Percentiles rank a stretch among this genome's conserved stretches.
Conservation (phyloP, 116 monocot species). For the Posidonia oceanica region DNA sequence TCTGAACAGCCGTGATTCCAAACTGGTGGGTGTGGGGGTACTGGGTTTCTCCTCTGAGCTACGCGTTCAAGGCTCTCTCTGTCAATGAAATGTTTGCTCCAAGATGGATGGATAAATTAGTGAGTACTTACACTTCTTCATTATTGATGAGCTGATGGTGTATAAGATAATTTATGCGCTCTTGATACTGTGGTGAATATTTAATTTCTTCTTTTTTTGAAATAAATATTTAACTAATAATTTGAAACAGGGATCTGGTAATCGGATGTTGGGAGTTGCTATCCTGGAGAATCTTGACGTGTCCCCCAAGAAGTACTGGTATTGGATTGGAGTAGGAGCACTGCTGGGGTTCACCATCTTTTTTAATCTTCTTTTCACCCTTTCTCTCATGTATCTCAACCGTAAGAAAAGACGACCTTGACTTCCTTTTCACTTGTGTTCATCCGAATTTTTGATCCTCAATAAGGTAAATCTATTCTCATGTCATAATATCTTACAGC, state of each 20-base stretch:
- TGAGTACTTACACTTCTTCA: conserved; percentile 11
- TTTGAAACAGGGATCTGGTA: conserved; percentile 24
- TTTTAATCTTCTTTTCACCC: conserved; percentile 70
- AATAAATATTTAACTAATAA: background rate
- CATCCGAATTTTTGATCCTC: background rate
- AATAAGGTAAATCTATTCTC: background rate
- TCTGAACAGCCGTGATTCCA: conserved; percentile 27
- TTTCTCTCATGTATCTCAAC: conserved; percentile 59
- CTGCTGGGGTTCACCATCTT: conserved; percentile 58
- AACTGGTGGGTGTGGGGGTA: conserved; percentile 63
- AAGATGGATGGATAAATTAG: conserved; percentile 44
- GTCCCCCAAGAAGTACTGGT: conserved; percentile 50
- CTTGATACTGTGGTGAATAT: no score
- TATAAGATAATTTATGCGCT: no score
- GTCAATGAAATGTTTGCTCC: conserved; percentile 45
- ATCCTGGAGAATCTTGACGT: conserved; percentile 40
- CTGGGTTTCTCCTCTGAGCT: conserved; percentile 45
- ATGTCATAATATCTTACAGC: conserved; percentile 18
- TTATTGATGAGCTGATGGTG: no score
- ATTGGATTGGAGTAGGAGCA: conserved; percentile 60
- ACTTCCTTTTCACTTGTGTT: background rate
- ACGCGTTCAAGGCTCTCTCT: conserved; percentile 37
- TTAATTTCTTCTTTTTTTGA: no score
- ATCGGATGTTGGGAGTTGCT: conserved; percentile 32
- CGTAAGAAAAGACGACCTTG: conserved; percentile 30